These are phyloP conservation scores for Ceratocystis huliohia DNA, from an alignment of 2,329 filamentous ascomycete species.

Conservation along the genomic window DNA sequence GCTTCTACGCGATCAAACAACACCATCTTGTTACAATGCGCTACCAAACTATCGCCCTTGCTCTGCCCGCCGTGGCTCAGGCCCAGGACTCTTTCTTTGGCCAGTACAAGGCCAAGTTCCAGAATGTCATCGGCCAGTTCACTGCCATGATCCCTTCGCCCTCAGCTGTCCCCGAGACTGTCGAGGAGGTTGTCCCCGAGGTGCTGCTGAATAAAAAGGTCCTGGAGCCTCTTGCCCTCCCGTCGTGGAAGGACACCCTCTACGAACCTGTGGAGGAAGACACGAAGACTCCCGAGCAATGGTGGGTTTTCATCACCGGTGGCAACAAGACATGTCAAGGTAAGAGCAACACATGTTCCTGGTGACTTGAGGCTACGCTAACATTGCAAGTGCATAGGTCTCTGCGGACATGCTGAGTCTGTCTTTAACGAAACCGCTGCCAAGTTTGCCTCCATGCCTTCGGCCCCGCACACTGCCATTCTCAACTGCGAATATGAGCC, in stretches of 20 bases:
- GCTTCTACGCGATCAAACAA: slow-evolving; percentile 1
- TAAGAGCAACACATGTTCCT: slow-evolving; percentile 27
- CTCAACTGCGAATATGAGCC: slow-evolving; percentile 64
- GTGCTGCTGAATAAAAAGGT: slow-evolving; percentile 29
- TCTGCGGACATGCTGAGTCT: slow-evolving; percentile 50
- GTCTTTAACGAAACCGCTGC: slow-evolving; percentile 55
- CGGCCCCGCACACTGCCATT: slow-evolving; percentile 53
- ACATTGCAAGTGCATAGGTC: slow-evolving; percentile 34
- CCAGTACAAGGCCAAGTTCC: slow-evolving; percentile 51
- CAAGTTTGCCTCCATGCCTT: slow-evolving; percentile 47
- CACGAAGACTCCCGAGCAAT: slow-evolving; percentile 55
- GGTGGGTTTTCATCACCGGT: slow-evolving; percentile 62
- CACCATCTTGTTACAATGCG: slow-evolving; percentile 37
- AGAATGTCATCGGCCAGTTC: slow-evolving; percentile 50
- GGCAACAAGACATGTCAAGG: slow-evolving; percentile 69
- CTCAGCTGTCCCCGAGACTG: slow-evolving; percentile 36
- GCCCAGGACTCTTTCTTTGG: slow-evolving; percentile 40
- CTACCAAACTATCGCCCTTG: slow-evolving; percentile 41
- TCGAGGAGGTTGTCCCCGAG: slow-evolving; percentile 31
- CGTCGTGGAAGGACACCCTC: slow-evolving; percentile 59
- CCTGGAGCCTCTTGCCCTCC: slow-evolving; percentile 45
- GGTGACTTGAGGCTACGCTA: neutral
- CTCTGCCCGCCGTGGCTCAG: slow-evolving; percentile 43
- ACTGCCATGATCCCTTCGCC: slow-evolving; percentile 30
- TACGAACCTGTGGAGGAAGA: slow-evolving; percentile 47